These are phyloP conservation scores for Aspergillus calidoustus DNA, from an alignment of 2,329 filamentous ascomycete species.

Conservation along the genomic window DNA sequence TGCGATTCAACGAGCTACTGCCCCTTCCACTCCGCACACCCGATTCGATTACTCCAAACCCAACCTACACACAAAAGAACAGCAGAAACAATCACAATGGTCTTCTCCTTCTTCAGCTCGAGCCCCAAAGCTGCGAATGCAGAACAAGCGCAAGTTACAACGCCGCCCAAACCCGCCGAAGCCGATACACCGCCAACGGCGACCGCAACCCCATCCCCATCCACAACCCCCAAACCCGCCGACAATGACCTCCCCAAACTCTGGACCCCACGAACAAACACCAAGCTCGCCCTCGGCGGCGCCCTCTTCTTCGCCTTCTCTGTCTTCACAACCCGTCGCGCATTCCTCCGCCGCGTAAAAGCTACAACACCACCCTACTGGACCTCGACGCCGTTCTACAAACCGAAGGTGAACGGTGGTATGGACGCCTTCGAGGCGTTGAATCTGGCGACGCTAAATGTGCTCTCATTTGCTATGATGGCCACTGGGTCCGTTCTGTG, in stretches of 20 bases:
- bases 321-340: constrained; percentile 70
- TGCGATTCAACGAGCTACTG: neutral
- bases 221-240: constrained; percentile 9
- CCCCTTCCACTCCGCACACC: neutral
- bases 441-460: constrained; percentile 84
- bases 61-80: neutral
- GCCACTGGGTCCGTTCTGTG: constrained; percentile 73
- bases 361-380: constrained; percentile 73
- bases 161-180: constrained; percentile 7
- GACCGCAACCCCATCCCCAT: constrained; percentile 10
- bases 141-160: constrained; percentile 17
- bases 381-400: constrained; percentile 52
- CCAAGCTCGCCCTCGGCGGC: constrained; percentile 71
- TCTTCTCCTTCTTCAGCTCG: constrained; percentile 28
- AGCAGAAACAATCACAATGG: constrained; percentile 21
- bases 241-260: constrained; percentile 21
- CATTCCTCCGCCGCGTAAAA: constrained; percentile 66
- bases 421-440: constrained; percentile 82
- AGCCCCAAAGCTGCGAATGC: constrained; percentile 1
- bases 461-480: constrained; percentile 75
- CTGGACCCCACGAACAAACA: constrained; percentile 32
- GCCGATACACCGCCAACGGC: constrained; percentile 15
- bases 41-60: neutral
- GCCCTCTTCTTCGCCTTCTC: constrained; percentile 76
- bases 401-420: constrained; percentile 61